A percentile compares a stretch with the other conserved stretches of the same genome.
Evolutionary conservation across 306 rosid species (phyloP).

Genomic region (Dalbergia cultrata): DNA sequence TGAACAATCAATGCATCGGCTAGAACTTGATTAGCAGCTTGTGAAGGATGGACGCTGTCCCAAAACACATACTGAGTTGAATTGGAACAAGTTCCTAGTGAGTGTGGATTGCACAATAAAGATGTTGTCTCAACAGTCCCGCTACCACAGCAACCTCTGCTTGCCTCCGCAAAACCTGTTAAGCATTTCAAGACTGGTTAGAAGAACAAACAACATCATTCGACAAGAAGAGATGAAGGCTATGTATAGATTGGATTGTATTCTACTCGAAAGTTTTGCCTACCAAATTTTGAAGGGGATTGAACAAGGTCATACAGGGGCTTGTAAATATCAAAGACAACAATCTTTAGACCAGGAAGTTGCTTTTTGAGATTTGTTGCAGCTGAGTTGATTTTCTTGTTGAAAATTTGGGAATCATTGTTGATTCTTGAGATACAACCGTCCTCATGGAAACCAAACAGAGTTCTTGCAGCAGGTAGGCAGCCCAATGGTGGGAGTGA

Average conservation of each 20-base stretch:
- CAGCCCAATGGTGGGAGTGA: conserved; percentile 92
- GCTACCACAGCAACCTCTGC: conserved; percentile 88
- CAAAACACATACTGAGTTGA: conserved; percentile 83
- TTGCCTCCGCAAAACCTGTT: conserved; percentile 73
- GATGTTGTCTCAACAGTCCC: conserved; percentile 75
- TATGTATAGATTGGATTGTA: background rate
- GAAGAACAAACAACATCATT: conserved; percentile 6
- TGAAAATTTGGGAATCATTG: conserved; percentile 71
- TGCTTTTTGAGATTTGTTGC: conserved; percentile 70
- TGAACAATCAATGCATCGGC: conserved; percentile 75
- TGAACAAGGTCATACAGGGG: conserved; percentile 69
- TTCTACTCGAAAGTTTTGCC: conserved; percentile 18
- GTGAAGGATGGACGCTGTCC: conserved; percentile 89
- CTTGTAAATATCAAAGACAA: conserved; percentile 73
- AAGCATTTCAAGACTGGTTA: background rate
- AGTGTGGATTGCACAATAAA: conserved; percentile 72
- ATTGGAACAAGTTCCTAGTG: conserved; percentile 80
- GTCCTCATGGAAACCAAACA: conserved; percentile 61
- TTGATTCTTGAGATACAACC: conserved; percentile 73
- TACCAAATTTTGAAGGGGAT: conserved; percentile 79
- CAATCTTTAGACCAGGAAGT: conserved; percentile 71
- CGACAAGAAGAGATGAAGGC: background rate
- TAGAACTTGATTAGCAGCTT: conserved; percentile 80
- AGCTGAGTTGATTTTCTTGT: conserved; percentile 65
- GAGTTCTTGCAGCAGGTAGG: conserved; percentile 69